These are phyloP conservation scores for Dalbergia oliveri DNA, from an alignment of 306 rosid species.

Conservation along the genomic window DNA sequence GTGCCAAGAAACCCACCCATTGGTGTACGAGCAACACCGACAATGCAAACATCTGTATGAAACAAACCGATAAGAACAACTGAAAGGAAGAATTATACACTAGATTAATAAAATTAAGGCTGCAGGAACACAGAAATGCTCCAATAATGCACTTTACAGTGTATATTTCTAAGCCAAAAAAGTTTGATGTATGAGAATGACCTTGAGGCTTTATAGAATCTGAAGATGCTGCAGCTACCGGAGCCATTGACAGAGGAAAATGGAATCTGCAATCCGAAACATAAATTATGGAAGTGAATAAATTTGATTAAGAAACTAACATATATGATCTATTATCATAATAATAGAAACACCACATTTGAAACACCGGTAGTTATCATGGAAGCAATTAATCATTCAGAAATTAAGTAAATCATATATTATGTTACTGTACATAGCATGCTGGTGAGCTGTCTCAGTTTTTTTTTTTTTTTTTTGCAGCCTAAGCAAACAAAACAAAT, in stretches of 20 bases:
- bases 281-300: background rate
- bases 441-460: background rate
- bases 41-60: conserved; percentile 89
- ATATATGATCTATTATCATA: background rate
- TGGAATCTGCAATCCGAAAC: conserved; percentile 54
- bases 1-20: conserved; percentile 95
- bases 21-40: conserved; percentile 98
- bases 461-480: no score
- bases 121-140: background rate
- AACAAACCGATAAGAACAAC: conserved; percentile 37
- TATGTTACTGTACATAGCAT: background rate
- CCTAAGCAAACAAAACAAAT: background rate
- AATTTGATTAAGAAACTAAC: conserved; percentile 9
- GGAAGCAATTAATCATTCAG: no score
- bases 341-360: background rate
- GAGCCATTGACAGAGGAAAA: conserved; percentile 66
- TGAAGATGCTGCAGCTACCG: conserved; percentile 63
- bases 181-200: conserved; percentile 33
- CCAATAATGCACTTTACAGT: background rate
- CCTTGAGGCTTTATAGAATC: conserved; percentile 86
- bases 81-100: background rate
- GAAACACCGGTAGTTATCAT: conserved; percentile 22
- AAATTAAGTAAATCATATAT: background rate
- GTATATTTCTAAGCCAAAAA: conserved; percentile 19
- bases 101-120: background rate